These are phyloP conservation scores for Trametes maxima DNA, from an alignment of 768 basidiomycete genomes.

Conservation along the genomic window DNA sequence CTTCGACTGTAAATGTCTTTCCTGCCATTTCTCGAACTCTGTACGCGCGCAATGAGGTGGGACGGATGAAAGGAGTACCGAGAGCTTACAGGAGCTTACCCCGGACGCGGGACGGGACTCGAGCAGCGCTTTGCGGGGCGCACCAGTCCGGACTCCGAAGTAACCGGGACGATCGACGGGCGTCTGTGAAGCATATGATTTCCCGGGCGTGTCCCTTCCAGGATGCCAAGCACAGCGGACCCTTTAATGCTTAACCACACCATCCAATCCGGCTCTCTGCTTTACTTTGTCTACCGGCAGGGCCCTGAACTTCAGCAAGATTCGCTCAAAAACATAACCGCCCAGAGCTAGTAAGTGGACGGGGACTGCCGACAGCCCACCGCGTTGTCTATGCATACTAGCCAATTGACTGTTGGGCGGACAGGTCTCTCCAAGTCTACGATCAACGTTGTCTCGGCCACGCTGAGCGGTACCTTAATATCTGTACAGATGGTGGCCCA, in stretches of 20 bases:
- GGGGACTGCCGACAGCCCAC: too few relatives aligned
- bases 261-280: not conserved
- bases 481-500: not conserved
- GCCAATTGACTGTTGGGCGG: not conserved
- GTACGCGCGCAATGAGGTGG: not conserved
- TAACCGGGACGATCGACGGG: slow-evolving; percentile 14
- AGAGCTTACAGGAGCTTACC: not conserved
- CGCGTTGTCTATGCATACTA: too few relatives aligned
- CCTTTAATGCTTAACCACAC: not conserved
- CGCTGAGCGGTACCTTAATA: too few relatives aligned
- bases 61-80: not conserved
- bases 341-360: not conserved
- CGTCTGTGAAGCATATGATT: slow-evolving; percentile 15
- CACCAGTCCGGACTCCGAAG: not conserved
- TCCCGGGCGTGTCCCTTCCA: too few relatives aligned
- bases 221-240: too few relatives aligned
- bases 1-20: slow-evolving; percentile 27
- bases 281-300: not conserved
- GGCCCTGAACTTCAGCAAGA: not conserved
- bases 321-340: not conserved
- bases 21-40: slow-evolving; percentile 2
- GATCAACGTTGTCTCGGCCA: not conserved
- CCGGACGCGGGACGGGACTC: not conserved
- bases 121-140: not conserved
- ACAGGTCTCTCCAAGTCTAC: too few relatives aligned